Base-by-base conservation (phyloP, 345 rosid genomes). In the Combretum micranthum region DNA sequence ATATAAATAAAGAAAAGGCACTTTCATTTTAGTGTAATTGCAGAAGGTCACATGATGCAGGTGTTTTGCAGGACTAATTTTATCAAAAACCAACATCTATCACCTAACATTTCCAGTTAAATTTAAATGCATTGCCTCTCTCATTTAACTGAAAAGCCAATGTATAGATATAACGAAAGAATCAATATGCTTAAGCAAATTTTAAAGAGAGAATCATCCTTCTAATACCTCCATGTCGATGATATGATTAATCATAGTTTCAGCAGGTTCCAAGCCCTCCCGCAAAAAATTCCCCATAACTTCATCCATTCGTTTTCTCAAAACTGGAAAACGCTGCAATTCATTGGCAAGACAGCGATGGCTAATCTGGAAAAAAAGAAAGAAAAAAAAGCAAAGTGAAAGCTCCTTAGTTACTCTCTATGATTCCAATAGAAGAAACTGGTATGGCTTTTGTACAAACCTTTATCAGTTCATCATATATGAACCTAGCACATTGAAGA, bases 401-500 rank as follows among this genome's bases (percentile, higher is more conserved):
- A 20, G 16, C 50, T n/a, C 20, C 26, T 26, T 44, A 55, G 42
- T 15, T 14, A 22, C 19, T 56, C 22, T n/a, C 2, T 0, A 20
- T 20, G 55, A 42, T 20, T 42, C 50, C 56, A 26, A 15, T 50
- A 47, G 47, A 23, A 13, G 49, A 42, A 46, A 6, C n/a, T 19
- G 49, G 20, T 11, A 52, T 11, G 26, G 15, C 44, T 48, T 19
- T 20, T 61, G 50, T 0, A 23, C 56, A 25, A 61, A 92, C 98
- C 94, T 89, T 92, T 8, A 84, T 71, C 68, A 92, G 74, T 70
- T 92, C 97, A 72, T 92, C 93, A 69, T 83, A 86, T 72, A 92
- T 88, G 73, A 92, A 92, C 78, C 98, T 83, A 44, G 95, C 93
- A 61, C 97, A 92, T 77, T 92, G 97, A 70, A 88, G 88, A 72